Evolutionary conservation across 2,329 filamentous ascomycete species (phyloP), one percentile per base, ranked within the genome.

Genomic region (Calonectria pauciramosa): DNA sequence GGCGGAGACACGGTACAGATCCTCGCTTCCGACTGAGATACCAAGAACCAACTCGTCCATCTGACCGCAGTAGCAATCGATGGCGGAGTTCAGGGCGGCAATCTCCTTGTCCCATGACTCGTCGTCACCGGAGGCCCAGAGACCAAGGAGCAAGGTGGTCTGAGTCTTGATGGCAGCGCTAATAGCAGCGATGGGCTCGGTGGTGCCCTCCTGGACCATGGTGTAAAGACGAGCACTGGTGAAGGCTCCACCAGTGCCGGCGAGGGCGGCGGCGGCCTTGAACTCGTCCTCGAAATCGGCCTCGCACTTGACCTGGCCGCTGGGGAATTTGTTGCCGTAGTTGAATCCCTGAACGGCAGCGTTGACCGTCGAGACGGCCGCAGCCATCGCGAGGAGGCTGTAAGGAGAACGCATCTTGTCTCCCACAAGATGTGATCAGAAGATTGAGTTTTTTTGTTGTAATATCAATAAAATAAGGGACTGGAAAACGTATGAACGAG

Each of bases 1-100:
- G n/a, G 91, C 90, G 0, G 94, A 94, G 85, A 90, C 91, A 82
- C 95, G 93, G 89, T 97, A 97, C 54, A 97, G 90, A 84, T 98
- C 96, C 89, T 98, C 96, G 78, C 91, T 94, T 76, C 96, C 96
- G 68, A 98, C 92, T 0, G 95, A 96, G 86, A 98, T 96, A 84
- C 95, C 96, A 71, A 92, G 93, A 54, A 98, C 92, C 23, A 94
- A 87, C 71, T 89, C 87, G 49, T 90, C 89, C 80, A 97, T 92
- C 63, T 89, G 86, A 13, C 87, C 85, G 72, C 94, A 95, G 83
- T 95, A 96, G 54, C 88, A 86, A 83, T 91, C 90, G 64, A 98
- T 89, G 20, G 95, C 95, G 4, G 88, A 86, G 84, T 91, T 90
- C 60, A 98, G 89, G 18, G 95, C 95, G 3, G 88, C 83, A 63